These are phyloP conservation scores for Glycine soja DNA, from an alignment of 306 rosid species.

Conservation along the genomic window DNA sequence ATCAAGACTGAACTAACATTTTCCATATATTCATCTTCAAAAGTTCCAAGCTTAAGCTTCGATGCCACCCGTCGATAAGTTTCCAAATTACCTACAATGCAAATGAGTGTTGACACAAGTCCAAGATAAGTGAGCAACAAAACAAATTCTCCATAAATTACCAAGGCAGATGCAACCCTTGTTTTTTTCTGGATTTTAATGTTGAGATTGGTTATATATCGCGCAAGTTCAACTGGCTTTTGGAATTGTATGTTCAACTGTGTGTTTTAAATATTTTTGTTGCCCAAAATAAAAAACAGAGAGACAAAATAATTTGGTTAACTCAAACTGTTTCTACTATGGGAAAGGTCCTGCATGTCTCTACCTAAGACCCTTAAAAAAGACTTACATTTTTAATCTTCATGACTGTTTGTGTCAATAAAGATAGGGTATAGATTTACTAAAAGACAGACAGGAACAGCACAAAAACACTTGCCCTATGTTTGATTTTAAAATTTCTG, in stretches of 20 bases:
- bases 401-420: background rate
- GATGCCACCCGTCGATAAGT: constrained; percentile 73
- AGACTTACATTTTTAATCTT: background rate
- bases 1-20: constrained; percentile 43
- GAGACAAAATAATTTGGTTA: constrained; percentile 21
- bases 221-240: constrained; percentile 33
- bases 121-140: constrained; percentile 43
- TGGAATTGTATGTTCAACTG: constrained; percentile 26
- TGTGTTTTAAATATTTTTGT: background rate
- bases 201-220: constrained; percentile 33
- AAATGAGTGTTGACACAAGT: constrained; percentile 42
- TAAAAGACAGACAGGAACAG: background rate
- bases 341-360: background rate
- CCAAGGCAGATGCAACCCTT: constrained; percentile 19
- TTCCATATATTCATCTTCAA: constrained; percentile 59
- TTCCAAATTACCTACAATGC: constrained; percentile 71
- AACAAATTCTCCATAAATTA: constrained; percentile 28
- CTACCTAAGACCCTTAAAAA: background rate
- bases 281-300: constrained; percentile 1
- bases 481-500: background rate
- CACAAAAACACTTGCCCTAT: background rate
- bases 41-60: constrained; percentile 82
- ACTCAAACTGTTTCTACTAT: constrained; percentile 1
- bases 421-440: background rate
- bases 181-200: background rate